These are phyloP conservation scores for Ophiocordyceps sinensis DNA, from an alignment of 2,329 filamentous ascomycete species.

Conservation along the genomic window DNA sequence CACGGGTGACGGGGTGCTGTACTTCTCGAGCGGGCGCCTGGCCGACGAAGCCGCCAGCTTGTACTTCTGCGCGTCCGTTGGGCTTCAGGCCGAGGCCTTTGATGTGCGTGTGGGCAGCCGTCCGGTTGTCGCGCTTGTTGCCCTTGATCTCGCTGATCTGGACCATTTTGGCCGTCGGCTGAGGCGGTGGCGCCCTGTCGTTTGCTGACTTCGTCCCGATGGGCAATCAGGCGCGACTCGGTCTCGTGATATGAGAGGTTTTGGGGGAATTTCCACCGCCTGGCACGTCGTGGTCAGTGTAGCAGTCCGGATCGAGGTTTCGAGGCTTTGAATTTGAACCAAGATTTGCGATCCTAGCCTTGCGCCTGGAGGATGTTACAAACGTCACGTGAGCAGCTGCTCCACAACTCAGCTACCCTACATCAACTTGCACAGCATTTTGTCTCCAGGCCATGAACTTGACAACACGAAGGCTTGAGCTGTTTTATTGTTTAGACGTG, in stretches of 20 bases:
- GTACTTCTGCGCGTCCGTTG: slow-evolving; percentile 73
- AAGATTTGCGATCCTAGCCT: slow-evolving; percentile 18
- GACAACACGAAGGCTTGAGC: too few species aligned
- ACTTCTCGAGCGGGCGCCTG: slow-evolving; percentile 83
- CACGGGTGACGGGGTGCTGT: slow-evolving; percentile 10
- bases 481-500: background rate
- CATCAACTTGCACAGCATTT: too few species aligned
- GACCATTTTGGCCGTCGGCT: slow-evolving; percentile 46
- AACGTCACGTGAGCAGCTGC: too few species aligned
- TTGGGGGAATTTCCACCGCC: too few species aligned
- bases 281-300: background rate
- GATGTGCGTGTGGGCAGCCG: slow-evolving; percentile 95
- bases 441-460: too few species aligned
- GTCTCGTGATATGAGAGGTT: too few species aligned
- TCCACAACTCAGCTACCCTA: too few species aligned
- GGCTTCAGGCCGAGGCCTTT: slow-evolving; percentile 77
- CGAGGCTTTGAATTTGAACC: background rate
- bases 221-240: too few species aligned
- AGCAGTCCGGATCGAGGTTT: background rate
- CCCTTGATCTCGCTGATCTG: slow-evolving; percentile 91
- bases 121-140: slow-evolving; percentile 89
- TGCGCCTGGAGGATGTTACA: slow-evolving; percentile 4
- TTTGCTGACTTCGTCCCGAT: slow-evolving; percentile 1
- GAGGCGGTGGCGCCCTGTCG: slow-evolving; percentile 3
- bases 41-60: slow-evolving; percentile 75